These are phyloP conservation scores for Eucalyptus melliodora DNA, from an alignment of 345 rosid species.

Conservation along the genomic window DNA sequence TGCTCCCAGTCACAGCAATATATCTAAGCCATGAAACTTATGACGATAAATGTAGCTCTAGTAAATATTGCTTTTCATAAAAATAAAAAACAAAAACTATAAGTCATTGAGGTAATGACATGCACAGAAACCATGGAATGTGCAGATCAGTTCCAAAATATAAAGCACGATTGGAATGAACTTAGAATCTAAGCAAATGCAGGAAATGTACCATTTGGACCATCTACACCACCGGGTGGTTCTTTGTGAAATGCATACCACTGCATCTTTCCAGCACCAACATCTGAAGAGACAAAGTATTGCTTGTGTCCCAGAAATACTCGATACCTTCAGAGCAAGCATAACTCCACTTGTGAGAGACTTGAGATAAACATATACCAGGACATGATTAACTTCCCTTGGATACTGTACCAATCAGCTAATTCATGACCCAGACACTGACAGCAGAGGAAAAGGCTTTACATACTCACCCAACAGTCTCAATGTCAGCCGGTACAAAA, in stretches of 20 bases:
- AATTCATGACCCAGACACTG: neutral
- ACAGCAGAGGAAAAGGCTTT: neutral
- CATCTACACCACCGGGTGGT: constrained; percentile 68
- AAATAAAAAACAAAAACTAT: neutral
- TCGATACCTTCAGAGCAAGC: constrained; percentile 42
- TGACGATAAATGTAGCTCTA: neutral
- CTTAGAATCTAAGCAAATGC: neutral
- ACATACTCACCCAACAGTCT: constrained; percentile 70
- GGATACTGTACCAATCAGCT: neutral
- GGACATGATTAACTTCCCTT: neutral
- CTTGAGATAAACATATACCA: neutral
- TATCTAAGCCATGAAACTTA: neutral
- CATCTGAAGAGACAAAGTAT: constrained; percentile 94
- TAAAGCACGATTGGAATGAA: neutral
- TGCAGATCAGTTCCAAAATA: neutral
- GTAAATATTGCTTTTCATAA: neutral
- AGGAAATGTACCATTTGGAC: constrained; percentile 33
- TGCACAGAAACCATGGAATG: neutral
- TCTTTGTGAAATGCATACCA: constrained; percentile 95
- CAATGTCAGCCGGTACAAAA: constrained; percentile 84
- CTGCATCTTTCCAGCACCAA: constrained; percentile 98
- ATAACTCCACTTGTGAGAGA: neutral
- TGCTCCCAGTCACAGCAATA: neutral
- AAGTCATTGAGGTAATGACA: neutral
- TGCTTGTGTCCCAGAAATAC: constrained; percentile 95